A percentile compares a stretch with the other conserved stretches of the same genome.
These are phyloP conservation scores for Davidsoniella eucalypti DNA, from an alignment of 2,329 filamentous ascomycete species.

Conservation along the genomic window DNA sequence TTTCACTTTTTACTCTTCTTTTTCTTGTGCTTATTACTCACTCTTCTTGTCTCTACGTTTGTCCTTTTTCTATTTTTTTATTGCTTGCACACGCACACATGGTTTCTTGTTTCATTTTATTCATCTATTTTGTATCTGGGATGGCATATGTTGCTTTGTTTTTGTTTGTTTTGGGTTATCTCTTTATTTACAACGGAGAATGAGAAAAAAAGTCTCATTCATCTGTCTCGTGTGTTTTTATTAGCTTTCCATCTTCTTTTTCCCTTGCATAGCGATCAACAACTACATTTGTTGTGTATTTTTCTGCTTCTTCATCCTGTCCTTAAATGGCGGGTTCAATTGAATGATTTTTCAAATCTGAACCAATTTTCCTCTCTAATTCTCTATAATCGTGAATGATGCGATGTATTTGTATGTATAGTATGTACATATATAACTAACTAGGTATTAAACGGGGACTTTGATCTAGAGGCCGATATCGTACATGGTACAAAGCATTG, in stretches of 20 bases:
- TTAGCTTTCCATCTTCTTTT: too few species aligned
- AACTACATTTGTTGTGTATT: too few species aligned
- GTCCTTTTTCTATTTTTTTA: neutral
- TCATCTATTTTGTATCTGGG: neutral
- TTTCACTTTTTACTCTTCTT: conserved; percentile 1
- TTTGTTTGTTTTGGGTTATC: neutral
- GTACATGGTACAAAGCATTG: too few species aligned
- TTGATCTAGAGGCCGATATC: neutral
- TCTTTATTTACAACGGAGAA: too few species aligned
- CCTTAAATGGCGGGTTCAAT: neutral
- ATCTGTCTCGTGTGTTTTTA: too few species aligned
- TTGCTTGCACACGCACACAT: neutral
- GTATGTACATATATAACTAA: too few species aligned
- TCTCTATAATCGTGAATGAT: too few species aligned
- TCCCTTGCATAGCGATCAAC: too few species aligned
- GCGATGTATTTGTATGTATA: too few species aligned
- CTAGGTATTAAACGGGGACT: neutral
- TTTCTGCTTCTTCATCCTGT: too few species aligned
- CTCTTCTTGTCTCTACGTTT: neutral
- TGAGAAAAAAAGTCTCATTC: too few species aligned
- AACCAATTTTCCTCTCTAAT: neutral
- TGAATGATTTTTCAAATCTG: neutral
- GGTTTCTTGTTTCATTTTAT: conserved; percentile 5
- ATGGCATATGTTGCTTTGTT: neutral
- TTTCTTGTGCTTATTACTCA: neutral